Percentiles rank a stretch among this genome's conserved stretches.
These are phyloP conservation scores for Raffaelea arxii DNA, from an alignment of 2,329 filamentous ascomycete species.

Conservation along the genomic window DNA sequence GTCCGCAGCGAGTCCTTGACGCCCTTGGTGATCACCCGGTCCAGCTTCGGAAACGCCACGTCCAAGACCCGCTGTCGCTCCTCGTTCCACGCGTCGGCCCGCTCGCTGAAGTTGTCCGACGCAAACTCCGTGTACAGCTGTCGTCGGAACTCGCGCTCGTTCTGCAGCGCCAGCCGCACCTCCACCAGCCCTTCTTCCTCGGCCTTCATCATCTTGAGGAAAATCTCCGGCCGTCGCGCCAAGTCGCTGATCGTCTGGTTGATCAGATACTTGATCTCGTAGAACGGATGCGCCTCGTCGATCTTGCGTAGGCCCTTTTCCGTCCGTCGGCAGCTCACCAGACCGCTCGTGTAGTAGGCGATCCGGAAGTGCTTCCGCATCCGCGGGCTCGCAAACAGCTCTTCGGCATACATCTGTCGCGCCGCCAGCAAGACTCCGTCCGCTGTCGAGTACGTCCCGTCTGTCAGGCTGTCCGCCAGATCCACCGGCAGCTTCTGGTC, in stretches of 20 bases:
- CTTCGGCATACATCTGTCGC: conserved; percentile 82
- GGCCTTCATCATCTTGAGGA: conserved; percentile 93
- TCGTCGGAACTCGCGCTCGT: conserved; percentile 64
- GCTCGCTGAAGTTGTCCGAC: conserved; percentile 90
- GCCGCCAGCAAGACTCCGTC: conserved; percentile 68
- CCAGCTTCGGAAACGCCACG: conserved; percentile 68
- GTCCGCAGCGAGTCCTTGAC: conserved; percentile 92
- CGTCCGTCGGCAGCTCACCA: conserved; percentile 80
- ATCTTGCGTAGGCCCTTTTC: conserved; percentile 92
- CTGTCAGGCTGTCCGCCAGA: conserved; percentile 69
- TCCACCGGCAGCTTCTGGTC: conserved; percentile 71
- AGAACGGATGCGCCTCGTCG: conserved; percentile 90
- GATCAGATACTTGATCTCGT: conserved; percentile 93
- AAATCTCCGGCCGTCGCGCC: conserved; percentile 75
- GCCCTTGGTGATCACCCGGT: conserved; percentile 75
- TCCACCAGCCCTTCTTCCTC: conserved; percentile 90
- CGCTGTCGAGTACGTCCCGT: conserved; percentile 65
- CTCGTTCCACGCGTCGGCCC: conserved; percentile 90
- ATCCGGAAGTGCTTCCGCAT: conserved; percentile 80
- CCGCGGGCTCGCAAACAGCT: conserved; percentile 77
- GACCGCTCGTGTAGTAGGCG: conserved; percentile 73
- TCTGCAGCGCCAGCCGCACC: conserved; percentile 68
- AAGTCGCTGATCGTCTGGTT: conserved; percentile 80
- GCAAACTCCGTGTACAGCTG: conserved; percentile 76
- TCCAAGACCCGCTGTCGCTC: conserved; percentile 80